Percentiles rank a stretch among this genome's conserved stretches.
Conservation (phyloP, 1,284 basidiomycete genomes). For the Rhodotorula sp. region DNA sequence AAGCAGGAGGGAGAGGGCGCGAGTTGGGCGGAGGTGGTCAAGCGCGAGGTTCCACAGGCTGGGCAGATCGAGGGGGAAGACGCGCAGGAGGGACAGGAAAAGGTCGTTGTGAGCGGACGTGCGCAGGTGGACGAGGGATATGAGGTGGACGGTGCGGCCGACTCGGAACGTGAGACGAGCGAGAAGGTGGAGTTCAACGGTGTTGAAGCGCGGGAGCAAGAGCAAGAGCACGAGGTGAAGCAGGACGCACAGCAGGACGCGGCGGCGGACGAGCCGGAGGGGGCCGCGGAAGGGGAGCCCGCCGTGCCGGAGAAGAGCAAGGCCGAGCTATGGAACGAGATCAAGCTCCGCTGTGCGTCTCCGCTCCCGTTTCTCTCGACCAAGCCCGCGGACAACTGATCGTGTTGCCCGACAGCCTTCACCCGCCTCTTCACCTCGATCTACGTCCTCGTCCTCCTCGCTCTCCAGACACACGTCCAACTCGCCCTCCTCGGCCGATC, state of each 20-base stretch:
- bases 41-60: conserved; percentile 3
- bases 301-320: conserved; percentile 45
- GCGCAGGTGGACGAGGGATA: too few species aligned
- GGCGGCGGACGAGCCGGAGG: neutral
- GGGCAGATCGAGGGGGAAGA: neutral
- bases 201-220: too few species aligned
- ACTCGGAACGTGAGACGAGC: neutral
- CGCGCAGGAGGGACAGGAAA: neutral
- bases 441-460: conserved; percentile 75
- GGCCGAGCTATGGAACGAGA: conserved; percentile 74
- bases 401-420: conserved; percentile 58
- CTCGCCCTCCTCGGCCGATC: conserved; percentile 77
- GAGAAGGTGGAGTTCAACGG: neutral
- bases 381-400: neutral
- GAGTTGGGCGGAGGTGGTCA: conserved; percentile 57
- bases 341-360: conserved; percentile 70
- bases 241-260: too few species aligned
- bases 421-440: conserved; percentile 79
- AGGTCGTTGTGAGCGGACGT: neutral
- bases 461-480: conserved; percentile 77
- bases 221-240: too few species aligned
- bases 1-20: conserved; percentile 27
- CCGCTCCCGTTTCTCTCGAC: neutral
- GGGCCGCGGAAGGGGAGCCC: neutral
- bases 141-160: neutral